A percentile compares a stretch with the other conserved stretches of the same genome.
These are phyloP conservation scores for Pseudonitzschia pungens DNA, from an alignment of 108 stramenopile genomes.

Conservation along the genomic window DNA sequence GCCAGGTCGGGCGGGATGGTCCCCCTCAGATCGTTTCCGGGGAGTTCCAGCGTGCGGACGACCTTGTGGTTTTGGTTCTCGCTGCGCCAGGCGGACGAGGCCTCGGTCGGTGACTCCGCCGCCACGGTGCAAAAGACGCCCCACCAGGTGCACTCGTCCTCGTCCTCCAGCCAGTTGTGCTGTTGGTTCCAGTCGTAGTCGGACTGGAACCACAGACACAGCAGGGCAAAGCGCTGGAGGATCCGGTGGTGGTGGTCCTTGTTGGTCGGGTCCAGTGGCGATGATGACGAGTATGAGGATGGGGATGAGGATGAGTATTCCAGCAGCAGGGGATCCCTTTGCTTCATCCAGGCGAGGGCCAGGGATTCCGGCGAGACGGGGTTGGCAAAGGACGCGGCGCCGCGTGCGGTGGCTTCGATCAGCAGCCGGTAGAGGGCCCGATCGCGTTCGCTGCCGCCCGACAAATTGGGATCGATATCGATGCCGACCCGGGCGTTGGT, in stretches of 20 bases:
- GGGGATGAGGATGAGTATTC: too few species aligned
- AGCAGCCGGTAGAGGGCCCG: too few species aligned
- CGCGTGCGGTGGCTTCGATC: conserved; percentile 20
- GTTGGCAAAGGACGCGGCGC: conserved; percentile 24
- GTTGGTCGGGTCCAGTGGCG: conserved; percentile 29
- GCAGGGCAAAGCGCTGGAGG: conserved; percentile 64
- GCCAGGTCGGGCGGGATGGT: conserved; percentile 20
- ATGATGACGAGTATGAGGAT: too few species aligned
- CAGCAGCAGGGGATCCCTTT: conserved; percentile 32
- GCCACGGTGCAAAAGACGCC: conserved; percentile 40
- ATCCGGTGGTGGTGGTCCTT: conserved; percentile 31
- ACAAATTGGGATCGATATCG: conserved; percentile 3
- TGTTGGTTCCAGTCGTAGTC: conserved; percentile 29
- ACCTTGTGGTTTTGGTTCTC: conserved; percentile 12
- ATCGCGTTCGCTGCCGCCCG: too few species aligned
- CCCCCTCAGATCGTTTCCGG: conserved; percentile 31
- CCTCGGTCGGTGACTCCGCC: not conserved
- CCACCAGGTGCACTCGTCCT: conserved; percentile 73
- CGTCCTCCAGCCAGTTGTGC: conserved; percentile 61
- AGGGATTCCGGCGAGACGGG: conserved; percentile 47
- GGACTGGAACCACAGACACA: conserved; percentile 55
- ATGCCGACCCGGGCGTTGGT: not conserved
- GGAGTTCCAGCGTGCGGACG: conserved; percentile 20
- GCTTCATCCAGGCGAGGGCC: conserved; percentile 56
- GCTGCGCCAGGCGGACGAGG: not conserved